Base-by-base conservation (phyloP, 2,329 filamentous ascomycete species). In the Sporothrix schenckii region DNA sequence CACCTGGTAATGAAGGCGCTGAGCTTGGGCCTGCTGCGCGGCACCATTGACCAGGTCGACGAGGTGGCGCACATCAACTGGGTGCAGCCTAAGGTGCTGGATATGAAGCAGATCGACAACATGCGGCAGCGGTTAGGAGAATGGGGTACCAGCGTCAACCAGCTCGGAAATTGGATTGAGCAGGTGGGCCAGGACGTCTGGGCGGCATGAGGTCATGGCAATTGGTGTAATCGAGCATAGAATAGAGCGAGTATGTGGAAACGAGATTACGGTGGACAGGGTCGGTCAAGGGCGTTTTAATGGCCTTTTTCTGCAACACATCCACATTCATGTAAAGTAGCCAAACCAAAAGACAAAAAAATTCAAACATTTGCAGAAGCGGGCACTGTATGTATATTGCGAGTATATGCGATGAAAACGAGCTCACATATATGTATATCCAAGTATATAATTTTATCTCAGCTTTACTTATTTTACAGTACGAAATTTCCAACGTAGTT, bases 1-100 rank as follows among this genome's bases (percentile, higher is more conserved):
- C 94, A 98, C 80, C 83, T 99, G 74, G 92, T 99, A 77, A 99
- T 99, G 95, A 98, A 97, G 85, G 95, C 95, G n/a, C 82, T 99
- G 76, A 97, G 94, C 78, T 82, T 99, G 75, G 95, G 95, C 0
- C 84, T 99, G 75, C 83, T 99, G 75, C 88, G 91, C 75, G 95
- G 95, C 60, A 95, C 92, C 70, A 98, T 99, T 76, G 95, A 99
- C 80, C 94, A 99, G 83, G 95, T 99, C 44, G 93, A 93, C 63
- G 91, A 94, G 81, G 89, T 98, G 75, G 95, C 95, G 56, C 89
- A 94, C 79, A 97, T 99, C 81, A 94, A 94, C 77, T 99, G 95
- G 95, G 95, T 99, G 71, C 95, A 99, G 83, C 95, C 95, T 27
- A 98, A 98, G 87, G 94, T 99, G 44, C 83, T 99, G 75, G 95